A percentile compares a stretch with the other conserved stretches of the same genome.
phyloP scores from a whole-genome alignment of 148 eudicot genomes.

The Simmondsia chinensis region DNA sequence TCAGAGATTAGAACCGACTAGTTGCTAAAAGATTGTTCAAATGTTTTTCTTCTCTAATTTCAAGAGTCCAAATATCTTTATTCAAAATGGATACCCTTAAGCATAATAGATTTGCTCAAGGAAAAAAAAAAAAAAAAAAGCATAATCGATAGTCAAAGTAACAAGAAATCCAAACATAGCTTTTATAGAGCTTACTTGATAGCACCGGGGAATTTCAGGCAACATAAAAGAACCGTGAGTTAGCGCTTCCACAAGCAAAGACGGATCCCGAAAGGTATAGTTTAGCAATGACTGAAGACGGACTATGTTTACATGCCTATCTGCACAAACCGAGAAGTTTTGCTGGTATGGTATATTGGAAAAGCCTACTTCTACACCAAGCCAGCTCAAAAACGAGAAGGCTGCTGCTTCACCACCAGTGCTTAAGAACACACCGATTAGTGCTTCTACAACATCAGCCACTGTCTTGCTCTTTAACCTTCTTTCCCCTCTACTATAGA shows the following conservation, averaged over 20 bases:
- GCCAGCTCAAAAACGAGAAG: conserved; percentile 63
- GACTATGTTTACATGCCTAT: conserved; percentile 27
- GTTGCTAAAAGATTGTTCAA: no score
- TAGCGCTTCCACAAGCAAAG: conserved; percentile 76
- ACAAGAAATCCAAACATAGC: not conserved
- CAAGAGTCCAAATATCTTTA: no score
- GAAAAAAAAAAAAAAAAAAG: not conserved
- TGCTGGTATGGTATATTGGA: conserved; percentile 21
- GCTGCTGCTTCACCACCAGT: conserved; percentile 66
- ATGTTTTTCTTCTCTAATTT: no score
- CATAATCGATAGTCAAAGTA: not conserved
- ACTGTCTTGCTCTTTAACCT: conserved; percentile 53
- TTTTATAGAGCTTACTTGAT: conserved; percentile 71
- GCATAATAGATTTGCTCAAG: not conserved
- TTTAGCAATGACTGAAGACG: conserved; percentile 43
- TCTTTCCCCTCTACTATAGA: conserved; percentile 31
- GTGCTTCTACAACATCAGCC: conserved; percentile 93
- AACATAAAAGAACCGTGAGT: conserved; percentile 92
- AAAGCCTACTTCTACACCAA: conserved; percentile 64
- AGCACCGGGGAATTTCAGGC: conserved; percentile 76
- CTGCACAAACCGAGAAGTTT: conserved; percentile 27
- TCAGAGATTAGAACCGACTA: no score
- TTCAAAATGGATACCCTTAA: no score
- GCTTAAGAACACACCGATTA: conserved; percentile 78
- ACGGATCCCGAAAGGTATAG: conserved; percentile 50